Evolutionary conservation across 306 rosid genomes (phyloP).

Genomic region (Hylodesmum podocarpum): DNA sequence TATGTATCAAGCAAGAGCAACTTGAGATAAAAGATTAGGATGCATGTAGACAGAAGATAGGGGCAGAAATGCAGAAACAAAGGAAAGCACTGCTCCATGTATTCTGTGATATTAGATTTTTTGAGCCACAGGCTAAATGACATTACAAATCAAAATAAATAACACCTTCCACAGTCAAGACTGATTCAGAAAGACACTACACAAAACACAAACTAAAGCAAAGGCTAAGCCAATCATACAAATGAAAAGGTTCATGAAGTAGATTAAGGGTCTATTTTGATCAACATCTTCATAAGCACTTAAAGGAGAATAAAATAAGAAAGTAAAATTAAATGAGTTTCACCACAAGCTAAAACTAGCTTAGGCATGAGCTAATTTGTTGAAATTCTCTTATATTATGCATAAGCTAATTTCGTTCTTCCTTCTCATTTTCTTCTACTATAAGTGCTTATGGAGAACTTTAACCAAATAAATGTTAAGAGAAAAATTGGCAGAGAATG

Average conservation of each 20-base stretch:
- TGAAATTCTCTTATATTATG: too few relatives aligned
- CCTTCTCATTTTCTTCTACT: too few relatives aligned
- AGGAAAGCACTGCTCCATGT: background rate
- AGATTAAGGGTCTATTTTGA: too few relatives aligned
- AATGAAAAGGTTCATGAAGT: background rate
- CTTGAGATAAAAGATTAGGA: constrained; percentile 6
- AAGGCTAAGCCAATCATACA: background rate
- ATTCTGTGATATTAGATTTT: background rate
- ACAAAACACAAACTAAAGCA: background rate
- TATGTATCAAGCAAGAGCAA: constrained; percentile 39
- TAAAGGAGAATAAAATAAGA: too few relatives aligned
- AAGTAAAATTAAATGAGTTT: too few relatives aligned
- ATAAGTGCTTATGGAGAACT: too few relatives aligned
- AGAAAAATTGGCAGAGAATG: background rate
- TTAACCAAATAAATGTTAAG: too few relatives aligned
- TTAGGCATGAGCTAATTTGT: too few relatives aligned
- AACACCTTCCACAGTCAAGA: background rate
- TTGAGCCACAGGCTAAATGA: background rate
- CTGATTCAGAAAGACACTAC: background rate
- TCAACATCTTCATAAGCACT: too few relatives aligned
- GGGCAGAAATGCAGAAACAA: background rate
- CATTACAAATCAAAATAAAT: background rate
- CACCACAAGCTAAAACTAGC: too few relatives aligned
- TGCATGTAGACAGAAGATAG: background rate
- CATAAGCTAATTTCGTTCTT: too few relatives aligned